These are phyloP conservation scores for Plectranthus barbatus DNA, from an alignment of 257 asterid species.

Conservation along the genomic window DNA sequence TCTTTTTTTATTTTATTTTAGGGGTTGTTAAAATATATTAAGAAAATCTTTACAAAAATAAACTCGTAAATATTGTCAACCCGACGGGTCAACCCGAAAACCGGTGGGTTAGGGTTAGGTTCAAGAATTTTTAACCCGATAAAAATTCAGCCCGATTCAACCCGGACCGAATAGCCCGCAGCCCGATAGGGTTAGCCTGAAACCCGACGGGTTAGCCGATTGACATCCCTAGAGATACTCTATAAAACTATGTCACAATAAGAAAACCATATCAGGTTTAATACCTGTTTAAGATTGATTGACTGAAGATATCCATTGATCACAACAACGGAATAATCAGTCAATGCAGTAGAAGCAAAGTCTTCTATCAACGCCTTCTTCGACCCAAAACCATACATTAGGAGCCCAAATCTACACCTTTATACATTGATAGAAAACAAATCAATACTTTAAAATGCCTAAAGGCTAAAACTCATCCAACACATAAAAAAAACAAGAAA, in stretches of 20 bases:
- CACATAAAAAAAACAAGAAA: not conserved
- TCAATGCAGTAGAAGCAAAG: slow-evolving; percentile 67
- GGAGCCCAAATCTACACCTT: slow-evolving; percentile 77
- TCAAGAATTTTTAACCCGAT: too few species aligned
- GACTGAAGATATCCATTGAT: slow-evolving; percentile 87
- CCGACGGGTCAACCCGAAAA: too few species aligned
- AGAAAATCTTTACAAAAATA: too few species aligned
- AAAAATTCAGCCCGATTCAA: too few species aligned
- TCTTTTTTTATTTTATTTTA: too few species aligned
- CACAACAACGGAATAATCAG: slow-evolving; percentile 70
- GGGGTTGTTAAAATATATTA: too few species aligned
- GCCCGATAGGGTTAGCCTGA: too few species aligned
- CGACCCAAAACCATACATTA: slow-evolving; percentile 95
- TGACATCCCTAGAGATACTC: slow-evolving; percentile 1
- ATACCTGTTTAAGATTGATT: slow-evolving; percentile 82
- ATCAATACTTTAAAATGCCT: slow-evolving; percentile 2
- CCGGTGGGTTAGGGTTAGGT: too few species aligned
- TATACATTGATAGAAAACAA: not conserved
- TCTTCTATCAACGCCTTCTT: slow-evolving; percentile 78
- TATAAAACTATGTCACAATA: not conserved
- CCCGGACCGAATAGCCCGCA: too few species aligned
- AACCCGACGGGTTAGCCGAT: too few species aligned
- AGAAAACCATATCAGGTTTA: not conserved
- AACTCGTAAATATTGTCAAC: too few species aligned
- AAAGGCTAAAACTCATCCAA: not conserved